Evolutionary conservation across 345 rosid species (phyloP).

Genomic region (Syzygium aqueum): DNA sequence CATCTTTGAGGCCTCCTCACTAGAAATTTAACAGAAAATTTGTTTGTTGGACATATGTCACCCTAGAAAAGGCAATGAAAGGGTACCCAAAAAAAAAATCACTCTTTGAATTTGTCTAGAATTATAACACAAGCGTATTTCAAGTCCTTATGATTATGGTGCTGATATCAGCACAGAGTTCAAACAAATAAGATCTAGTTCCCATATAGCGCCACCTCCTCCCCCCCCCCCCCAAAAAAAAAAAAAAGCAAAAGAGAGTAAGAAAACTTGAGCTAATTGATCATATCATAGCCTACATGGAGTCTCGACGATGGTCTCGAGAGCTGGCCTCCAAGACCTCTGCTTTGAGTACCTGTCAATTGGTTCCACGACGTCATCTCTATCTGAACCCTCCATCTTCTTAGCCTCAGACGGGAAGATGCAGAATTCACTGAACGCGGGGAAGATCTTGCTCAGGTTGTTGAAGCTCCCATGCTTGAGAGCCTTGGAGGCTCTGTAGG

Average conservation of each 20-base stretch:
- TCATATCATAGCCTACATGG: constrained; percentile 2
- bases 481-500: constrained; percentile 23
- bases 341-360: constrained; percentile 23
- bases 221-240: not conserved
- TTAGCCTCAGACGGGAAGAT: constrained; percentile 18
- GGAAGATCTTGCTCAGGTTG: constrained; percentile 30
- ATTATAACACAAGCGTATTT: not conserved
- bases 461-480: constrained; percentile 15
- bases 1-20: not conserved
- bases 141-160: not conserved
- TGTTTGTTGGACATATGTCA: not conserved
- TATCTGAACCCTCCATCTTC: not conserved
- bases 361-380: not conserved
- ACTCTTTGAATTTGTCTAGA: not conserved
- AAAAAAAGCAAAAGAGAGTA: not conserved
- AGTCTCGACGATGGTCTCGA: constrained; percentile 46
- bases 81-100: not conserved
- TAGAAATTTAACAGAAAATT: not conserved
- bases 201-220: not conserved
- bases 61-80: not conserved
- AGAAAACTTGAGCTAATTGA: not conserved
- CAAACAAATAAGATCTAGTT: not conserved
- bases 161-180: not conserved
- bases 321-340: constrained; percentile 54
- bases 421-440: constrained; percentile 24